Evolutionary conservation across 2,329 filamentous ascomycete species (phyloP), one percentile per base, ranked within the genome.

Genomic region (Trichocomaceae sp.): DNA sequence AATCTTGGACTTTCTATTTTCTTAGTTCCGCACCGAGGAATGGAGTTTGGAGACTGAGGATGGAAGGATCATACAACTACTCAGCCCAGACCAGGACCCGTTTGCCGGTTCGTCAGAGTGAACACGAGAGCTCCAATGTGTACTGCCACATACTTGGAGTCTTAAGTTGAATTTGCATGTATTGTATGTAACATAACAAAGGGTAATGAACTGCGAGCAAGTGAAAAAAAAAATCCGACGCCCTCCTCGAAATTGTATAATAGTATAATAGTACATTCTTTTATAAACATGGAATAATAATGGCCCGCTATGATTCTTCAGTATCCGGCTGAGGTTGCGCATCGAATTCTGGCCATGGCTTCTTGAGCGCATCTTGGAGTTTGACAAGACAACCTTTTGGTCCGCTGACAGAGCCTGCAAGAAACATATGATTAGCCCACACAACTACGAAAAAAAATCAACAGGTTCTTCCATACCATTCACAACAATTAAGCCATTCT

Each of bases 291-390:
- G 50, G 35, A 52, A 48, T 49, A 50, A 58, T 44, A 57, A 54
- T 50, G 48, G 54, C 42, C 51, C 47, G 31, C 50, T 47, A 45
- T 49, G 39, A 35, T 35, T 49, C 52, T 47, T 54, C 26, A 23
- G 26, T 23, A 13, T 52, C 35, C n/a, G 19, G 19, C 50, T 29
- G 22, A 44, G 50, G 56, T 33, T 31, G 12, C 44, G 49, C 46
- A 13, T 60, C 56, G 44, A 81, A 71, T 47, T 79, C 70, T 3
- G 84, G 84, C 84, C 83, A 87, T 22, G 83, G 81, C 77, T 95
- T 93, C 81, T 95, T 95, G 70, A 93, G 82, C 13, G 93, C 88
- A 72, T 99, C 93, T 69, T 95, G 87, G 54, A 99, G 78, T 74
- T 85, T 84, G 58, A 99, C 87, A 55, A 91, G 75, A 61, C 87